A percentile compares a stretch with the other conserved stretches of the same genome.
Conservation (phyloP, 352 stramenopile species). For the Sclerospora graminicola region DNA sequence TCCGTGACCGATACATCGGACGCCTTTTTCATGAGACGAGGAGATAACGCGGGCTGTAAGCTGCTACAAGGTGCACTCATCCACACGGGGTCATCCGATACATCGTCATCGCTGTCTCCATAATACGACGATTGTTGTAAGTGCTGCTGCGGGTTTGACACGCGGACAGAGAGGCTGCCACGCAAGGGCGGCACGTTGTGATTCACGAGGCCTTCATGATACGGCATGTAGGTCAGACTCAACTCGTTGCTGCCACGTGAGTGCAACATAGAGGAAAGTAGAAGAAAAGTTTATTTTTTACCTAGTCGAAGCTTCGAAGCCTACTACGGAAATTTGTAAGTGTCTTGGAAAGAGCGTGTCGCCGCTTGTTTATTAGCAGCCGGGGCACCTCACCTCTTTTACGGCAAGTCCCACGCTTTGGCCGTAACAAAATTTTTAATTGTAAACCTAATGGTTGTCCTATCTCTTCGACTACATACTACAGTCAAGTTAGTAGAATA, state of each 20-base stretch:
- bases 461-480: too few relatives aligned
- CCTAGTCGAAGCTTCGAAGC: background rate
- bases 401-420: background rate
- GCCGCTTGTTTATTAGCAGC: too few relatives aligned
- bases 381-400: background rate
- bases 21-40: conserved; percentile 56
- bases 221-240: conserved; percentile 36
- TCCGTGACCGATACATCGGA: conserved; percentile 23
- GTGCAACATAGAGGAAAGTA: conserved; percentile 10
- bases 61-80: conserved; percentile 52
- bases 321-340: too few relatives aligned
- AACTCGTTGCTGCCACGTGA: conserved; percentile 20
- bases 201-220: conserved; percentile 38
- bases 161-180: conserved; percentile 23
- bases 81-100: conserved; percentile 58
- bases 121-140: conserved; percentile 19
- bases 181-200: conserved; percentile 25
- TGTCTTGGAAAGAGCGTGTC: too few relatives aligned
- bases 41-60: conserved; percentile 41
- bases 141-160: conserved; percentile 14
- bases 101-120: conserved; percentile 37
- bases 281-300: background rate
- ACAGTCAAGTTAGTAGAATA: too few relatives aligned
- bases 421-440: background rate
- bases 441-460: background rate